Evolutionary conservation across 2,329 filamentous ascomycete species (phyloP).

Genomic region (Cordyceps javanica): DNA sequence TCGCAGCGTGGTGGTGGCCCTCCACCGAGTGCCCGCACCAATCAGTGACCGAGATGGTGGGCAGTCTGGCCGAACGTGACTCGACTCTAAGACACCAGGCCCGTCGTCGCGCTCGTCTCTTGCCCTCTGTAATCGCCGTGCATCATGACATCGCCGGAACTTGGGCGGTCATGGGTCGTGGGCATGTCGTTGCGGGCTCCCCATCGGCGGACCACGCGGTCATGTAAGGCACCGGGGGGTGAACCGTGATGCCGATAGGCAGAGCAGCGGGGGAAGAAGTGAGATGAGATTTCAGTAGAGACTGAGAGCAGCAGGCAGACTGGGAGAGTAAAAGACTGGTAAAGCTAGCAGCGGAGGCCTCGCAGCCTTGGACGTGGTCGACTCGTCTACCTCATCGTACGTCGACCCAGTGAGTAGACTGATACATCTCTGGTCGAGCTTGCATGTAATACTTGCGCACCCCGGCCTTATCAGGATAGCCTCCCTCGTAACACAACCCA

Average conservation of each 20-base stretch:
- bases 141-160: slow-evolving; percentile 23
- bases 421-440: not conserved
- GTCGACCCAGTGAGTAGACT: not conserved
- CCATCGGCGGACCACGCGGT: slow-evolving; percentile 21
- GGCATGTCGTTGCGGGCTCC: slow-evolving; percentile 4
- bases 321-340: too few relatives aligned
- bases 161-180: slow-evolving; percentile 22
- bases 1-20: slow-evolving; percentile 15
- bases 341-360: too few relatives aligned
- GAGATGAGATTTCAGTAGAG: not conserved
- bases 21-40: slow-evolving; percentile 15
- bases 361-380: not conserved
- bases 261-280: not conserved
- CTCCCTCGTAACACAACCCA: slow-evolving; percentile 1
- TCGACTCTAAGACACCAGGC: slow-evolving; percentile 31
- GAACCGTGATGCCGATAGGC: not conserved
- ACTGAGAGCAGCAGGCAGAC: not conserved
- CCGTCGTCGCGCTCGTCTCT: slow-evolving; percentile 17
- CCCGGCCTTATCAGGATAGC: not conserved
- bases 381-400: not conserved
- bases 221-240: slow-evolving; percentile 23
- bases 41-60: slow-evolving; percentile 20
- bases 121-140: slow-evolving; percentile 7
- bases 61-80: slow-evolving; percentile 29
- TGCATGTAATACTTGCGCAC: not conserved